A percentile compares a stretch with the other conserved stretches of the same genome.
These are phyloP conservation scores for Blastobotrys raffinosifermentans DNA, from an alignment of 1,139 yeast genomes.

Conservation along the genomic window DNA sequence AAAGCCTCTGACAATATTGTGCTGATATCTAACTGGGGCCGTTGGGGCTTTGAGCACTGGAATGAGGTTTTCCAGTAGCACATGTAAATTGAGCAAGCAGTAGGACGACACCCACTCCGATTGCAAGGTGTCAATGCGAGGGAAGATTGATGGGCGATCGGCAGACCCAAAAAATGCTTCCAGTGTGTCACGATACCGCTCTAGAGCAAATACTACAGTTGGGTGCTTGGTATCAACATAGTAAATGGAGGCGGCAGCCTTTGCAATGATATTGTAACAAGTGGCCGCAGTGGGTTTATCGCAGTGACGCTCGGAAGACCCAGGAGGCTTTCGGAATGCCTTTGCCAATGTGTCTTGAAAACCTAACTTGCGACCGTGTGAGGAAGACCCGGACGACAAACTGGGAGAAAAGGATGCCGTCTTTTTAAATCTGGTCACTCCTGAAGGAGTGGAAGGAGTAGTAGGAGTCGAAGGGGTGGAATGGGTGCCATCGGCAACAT, in stretches of 20 bases:
- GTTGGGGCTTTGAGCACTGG: conserved; percentile 13
- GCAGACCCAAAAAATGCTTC: conserved; percentile 25
- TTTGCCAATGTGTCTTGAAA: conserved; percentile 12
- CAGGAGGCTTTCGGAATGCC: conserved; percentile 3
- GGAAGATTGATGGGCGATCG: conserved; percentile 17
- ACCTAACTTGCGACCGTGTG: conserved; percentile 2
- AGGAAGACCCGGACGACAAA: conserved; percentile 10
- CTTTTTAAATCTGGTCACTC: too few species aligned
- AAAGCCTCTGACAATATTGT: conserved; percentile 20
- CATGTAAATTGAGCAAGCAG: conserved; percentile 12
- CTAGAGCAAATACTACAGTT: conserved; percentile 40
- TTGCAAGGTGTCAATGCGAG: conserved; percentile 23
- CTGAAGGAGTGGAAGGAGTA: neutral
- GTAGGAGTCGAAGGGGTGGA: neutral
- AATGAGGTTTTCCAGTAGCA: conserved; percentile 16
- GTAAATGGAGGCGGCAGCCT: conserved; percentile 41
- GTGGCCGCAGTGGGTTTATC: conserved; percentile 37
- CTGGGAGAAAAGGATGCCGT: neutral
- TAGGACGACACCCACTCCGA: conserved; percentile 20
- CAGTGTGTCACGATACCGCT: conserved; percentile 33
- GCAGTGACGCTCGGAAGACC: conserved; percentile 25
- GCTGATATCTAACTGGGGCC: conserved; percentile 15
- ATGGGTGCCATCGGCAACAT: neutral
- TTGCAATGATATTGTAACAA: conserved; percentile 18
- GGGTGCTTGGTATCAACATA: conserved; percentile 44